Evolutionary conservation across 78 protist genomes (phyloP).

Genomic region (Creolimax fragrantissima): DNA sequence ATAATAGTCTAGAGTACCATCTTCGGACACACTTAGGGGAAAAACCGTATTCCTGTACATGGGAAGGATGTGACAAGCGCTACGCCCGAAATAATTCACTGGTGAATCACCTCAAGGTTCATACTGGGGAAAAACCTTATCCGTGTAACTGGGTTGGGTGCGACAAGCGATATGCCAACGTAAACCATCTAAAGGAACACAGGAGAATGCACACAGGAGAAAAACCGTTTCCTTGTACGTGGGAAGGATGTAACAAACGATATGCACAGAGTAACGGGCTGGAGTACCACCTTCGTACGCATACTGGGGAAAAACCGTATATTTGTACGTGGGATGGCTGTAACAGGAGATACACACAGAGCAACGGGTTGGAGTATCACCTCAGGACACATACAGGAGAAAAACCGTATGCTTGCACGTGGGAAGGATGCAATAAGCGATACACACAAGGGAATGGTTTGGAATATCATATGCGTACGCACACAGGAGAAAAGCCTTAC

Average conservation of each 20-base stretch:
- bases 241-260: conserved; percentile 47
- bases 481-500: neutral
- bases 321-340: neutral
- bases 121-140: conserved; percentile 17
- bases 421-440: conserved; percentile 10
- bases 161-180: neutral
- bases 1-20: conserved; percentile 36
- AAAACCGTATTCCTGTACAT: conserved; percentile 42
- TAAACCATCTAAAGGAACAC: neutral
- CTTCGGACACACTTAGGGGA: conserved; percentile 54
- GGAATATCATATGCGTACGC: neutral
- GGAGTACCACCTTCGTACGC: neutral
- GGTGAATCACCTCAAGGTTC: neutral
- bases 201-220: conserved; percentile 49
- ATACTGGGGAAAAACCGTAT: neutral
- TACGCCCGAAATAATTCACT: neutral
- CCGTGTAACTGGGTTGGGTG: neutral
- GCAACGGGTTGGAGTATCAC: neutral
- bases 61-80: conserved; percentile 36
- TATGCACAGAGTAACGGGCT: no score
- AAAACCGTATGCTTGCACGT: neutral
- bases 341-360: neutral
- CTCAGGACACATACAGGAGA: neutral
- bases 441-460: neutral
- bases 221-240: conserved; percentile 46